Percentiles rank a stretch among this genome's conserved stretches.
These are phyloP conservation scores for Heliamphora pulchella DNA, from an alignment of 179 eudicot genomes.

Conservation along the genomic window DNA sequence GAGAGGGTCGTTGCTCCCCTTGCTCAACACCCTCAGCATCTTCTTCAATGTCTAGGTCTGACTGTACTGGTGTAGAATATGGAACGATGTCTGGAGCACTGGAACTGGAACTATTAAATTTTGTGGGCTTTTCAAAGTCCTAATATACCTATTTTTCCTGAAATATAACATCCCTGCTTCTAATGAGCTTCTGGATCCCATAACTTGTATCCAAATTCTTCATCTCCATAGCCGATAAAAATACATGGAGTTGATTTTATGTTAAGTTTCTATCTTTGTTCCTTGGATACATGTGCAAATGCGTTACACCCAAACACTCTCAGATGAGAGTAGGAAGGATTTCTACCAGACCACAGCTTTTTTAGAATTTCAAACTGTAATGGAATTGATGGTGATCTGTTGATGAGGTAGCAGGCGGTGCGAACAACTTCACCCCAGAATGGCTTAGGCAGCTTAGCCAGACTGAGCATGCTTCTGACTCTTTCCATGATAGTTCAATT, in stretches of 20 bases:
- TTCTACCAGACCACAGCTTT: background rate
- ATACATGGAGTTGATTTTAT: background rate
- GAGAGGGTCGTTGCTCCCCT: background rate
- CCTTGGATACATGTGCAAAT: background rate
- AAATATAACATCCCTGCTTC: slow-evolving; percentile 4
- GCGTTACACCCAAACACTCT: slow-evolving; percentile 17
- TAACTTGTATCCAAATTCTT: background rate
- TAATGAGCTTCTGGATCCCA: background rate
- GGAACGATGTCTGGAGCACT: background rate
- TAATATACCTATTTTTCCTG: background rate
- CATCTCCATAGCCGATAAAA: background rate
- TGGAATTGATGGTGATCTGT: background rate
- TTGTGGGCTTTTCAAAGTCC: background rate
- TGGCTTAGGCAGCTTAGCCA: slow-evolving; percentile 1
- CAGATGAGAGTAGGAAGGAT: background rate
- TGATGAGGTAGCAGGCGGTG: background rate
- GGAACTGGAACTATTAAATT: background rate
- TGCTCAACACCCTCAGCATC: background rate
- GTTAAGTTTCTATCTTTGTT: background rate
- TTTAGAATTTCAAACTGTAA: background rate
- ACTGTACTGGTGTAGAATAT: background rate
- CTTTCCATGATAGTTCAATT: too few relatives aligned
- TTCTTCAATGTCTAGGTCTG: background rate
- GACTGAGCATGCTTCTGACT: background rate
- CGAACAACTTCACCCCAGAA: slow-evolving; percentile 1